phyloP scores from a whole-genome alignment of 2,329 filamentous ascomycete species.

The Aureobasidium lini region DNA sequence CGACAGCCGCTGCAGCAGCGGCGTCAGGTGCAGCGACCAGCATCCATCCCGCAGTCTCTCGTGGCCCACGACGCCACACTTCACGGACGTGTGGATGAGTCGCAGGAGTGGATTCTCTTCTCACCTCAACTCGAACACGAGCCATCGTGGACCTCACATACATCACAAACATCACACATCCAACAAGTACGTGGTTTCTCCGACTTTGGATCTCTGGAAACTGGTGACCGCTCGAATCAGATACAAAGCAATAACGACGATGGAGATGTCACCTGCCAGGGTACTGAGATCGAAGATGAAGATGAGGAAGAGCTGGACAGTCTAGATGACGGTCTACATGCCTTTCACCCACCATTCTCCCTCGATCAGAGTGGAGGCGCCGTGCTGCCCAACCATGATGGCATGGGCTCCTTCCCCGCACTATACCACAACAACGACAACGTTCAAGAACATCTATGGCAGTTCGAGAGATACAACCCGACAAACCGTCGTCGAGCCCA shows the following conservation, averaged over 20 bases:
- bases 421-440: conserved; percentile 42
- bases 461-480: conserved; percentile 80
- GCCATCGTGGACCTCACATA: conserved; percentile 57
- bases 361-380: conserved; percentile 53
- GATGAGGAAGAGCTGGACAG: conserved; percentile 83
- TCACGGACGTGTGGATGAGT: conserved; percentile 53
- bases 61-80: conserved; percentile 28
- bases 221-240: conserved; percentile 52
- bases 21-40: conserved; percentile 20
- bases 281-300: conserved; percentile 43
- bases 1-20: conserved; percentile 28
- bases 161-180: conserved; percentile 59
- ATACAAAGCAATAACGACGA: conserved; percentile 41
- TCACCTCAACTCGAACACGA: conserved; percentile 50
- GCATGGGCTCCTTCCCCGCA: conserved; percentile 70
- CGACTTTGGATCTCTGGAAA: conserved; percentile 72
- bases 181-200: conserved; percentile 66
- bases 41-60: conserved; percentile 17
- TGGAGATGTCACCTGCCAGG: conserved; percentile 35
- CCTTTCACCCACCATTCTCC: conserved; percentile 59
- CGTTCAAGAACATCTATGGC: conserved; percentile 79
- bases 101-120: conserved; percentile 95
- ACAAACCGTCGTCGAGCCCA: conserved; percentile 48
- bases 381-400: conserved; percentile 86
- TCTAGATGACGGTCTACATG: conserved; percentile 82